Evolutionary conservation across 2,329 filamentous ascomycete species (phyloP).

Genomic region (Colletotrichum acutatum): DNA sequence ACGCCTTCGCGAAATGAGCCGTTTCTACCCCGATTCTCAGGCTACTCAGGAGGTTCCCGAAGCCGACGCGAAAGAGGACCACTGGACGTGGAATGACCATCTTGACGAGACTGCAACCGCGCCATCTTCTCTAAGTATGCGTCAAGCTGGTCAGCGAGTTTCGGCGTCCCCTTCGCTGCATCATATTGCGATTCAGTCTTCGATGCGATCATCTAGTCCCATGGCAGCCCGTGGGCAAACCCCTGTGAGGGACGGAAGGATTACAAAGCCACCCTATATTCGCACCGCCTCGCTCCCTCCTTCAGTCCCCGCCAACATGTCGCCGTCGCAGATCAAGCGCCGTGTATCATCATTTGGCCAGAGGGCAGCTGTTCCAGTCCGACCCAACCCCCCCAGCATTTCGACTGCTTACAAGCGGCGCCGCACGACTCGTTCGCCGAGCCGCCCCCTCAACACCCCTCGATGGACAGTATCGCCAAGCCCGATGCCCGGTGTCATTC

Average conservation of each 20-base stretch:
- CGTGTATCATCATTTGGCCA: slow-evolving; percentile 57
- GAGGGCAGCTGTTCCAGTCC: slow-evolving; percentile 23
- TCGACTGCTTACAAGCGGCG: slow-evolving; percentile 53
- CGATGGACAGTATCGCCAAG: slow-evolving; percentile 64
- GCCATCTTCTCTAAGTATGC: slow-evolving; percentile 55
- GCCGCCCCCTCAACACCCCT: slow-evolving; percentile 63
- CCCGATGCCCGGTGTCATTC: slow-evolving; percentile 47
- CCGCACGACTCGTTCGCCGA: slow-evolving; percentile 67
- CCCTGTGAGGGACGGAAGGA: slow-evolving; percentile 52
- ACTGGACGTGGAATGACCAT: slow-evolving; percentile 74
- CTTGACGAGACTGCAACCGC: slow-evolving; percentile 68
- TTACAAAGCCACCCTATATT: slow-evolving; percentile 58
- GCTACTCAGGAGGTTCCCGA: slow-evolving; percentile 61
- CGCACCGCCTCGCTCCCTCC: slow-evolving; percentile 66
- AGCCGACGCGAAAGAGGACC: slow-evolving; percentile 71
- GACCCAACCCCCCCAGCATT: slow-evolving; percentile 43
- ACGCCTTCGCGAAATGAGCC: slow-evolving; percentile 70
- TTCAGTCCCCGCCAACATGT: slow-evolving; percentile 48
- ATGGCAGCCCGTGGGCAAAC: slow-evolving; percentile 52
- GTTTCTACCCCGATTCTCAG: slow-evolving; percentile 58
- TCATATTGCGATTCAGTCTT: slow-evolving; percentile 50
- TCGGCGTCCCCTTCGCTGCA: slow-evolving; percentile 56
- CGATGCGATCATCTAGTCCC: slow-evolving; percentile 48
- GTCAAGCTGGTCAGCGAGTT: slow-evolving; percentile 52
- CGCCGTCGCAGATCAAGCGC: slow-evolving; percentile 54